These are phyloP conservation scores for Botrytis squamosa DNA, from an alignment of 2,329 filamentous ascomycete species.

Conservation along the genomic window DNA sequence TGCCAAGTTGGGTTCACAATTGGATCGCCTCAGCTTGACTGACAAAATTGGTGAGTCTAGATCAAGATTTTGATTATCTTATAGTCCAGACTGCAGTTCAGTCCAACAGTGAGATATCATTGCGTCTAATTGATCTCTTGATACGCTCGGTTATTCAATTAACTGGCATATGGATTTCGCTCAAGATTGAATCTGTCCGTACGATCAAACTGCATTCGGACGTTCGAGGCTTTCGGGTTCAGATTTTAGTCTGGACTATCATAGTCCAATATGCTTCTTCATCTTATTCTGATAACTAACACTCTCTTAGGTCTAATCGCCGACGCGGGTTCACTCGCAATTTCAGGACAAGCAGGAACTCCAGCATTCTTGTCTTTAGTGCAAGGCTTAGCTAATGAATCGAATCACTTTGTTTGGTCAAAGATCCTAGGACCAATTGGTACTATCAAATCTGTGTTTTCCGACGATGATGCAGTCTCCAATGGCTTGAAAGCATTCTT, in stretches of 20 bases:
- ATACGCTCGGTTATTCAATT: neutral
- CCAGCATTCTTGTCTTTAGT: constrained; percentile 79
- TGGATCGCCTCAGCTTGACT: constrained; percentile 72
- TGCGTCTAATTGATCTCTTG: neutral
- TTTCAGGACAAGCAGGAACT: constrained; percentile 81
- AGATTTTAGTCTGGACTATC: neutral
- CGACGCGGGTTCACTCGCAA: constrained; percentile 83
- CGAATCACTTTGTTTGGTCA: constrained; percentile 84
- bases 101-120: neutral
- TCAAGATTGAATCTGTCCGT: neutral
- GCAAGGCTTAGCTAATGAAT: constrained; percentile 78
- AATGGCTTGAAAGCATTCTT: constrained; percentile 75
- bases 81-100: neutral
- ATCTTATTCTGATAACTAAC: neutral
- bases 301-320: constrained; percentile 59
- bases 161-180: neutral
- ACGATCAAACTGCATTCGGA: neutral
- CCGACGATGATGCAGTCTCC: constrained; percentile 69
- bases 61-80: neutral
- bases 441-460: constrained; percentile 81
- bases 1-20: constrained; percentile 73
- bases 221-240: neutral
- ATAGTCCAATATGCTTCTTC: neutral
- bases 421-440: constrained; percentile 76
- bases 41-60: constrained; percentile 75